Evolutionary conservation across 2,329 filamentous ascomycete genomes (phyloP).

Genomic region (Bertia moriformis): DNA sequence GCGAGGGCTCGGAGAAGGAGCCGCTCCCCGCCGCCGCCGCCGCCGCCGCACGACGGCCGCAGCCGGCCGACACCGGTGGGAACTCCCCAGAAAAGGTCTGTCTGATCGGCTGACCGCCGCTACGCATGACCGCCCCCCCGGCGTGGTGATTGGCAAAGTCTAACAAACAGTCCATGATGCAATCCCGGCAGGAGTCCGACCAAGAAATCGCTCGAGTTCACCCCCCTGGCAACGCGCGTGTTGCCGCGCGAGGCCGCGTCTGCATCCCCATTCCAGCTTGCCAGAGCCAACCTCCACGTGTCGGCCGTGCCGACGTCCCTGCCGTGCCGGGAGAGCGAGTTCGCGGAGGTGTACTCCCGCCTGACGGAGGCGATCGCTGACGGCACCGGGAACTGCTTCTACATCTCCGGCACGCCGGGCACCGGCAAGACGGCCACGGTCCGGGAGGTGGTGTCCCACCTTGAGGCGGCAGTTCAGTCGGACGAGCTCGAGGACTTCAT

Average conservation of each 20-base stretch:
- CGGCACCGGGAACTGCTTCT: constrained; percentile 88
- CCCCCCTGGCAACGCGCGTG: constrained; percentile 76
- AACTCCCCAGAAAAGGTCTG: too few species aligned
- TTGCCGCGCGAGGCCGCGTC: constrained; percentile 61
- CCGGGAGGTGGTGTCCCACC: constrained; percentile 76
- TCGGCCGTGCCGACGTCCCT: constrained; percentile 80
- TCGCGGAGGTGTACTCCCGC: constrained; percentile 81
- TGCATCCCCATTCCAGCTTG: constrained; percentile 77
- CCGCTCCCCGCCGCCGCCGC: constrained; percentile 10
- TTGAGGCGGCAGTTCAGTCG: constrained; percentile 72
- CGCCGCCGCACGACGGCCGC: constrained; percentile 12
- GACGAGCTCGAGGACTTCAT: constrained; percentile 97
- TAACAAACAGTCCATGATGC: too few species aligned
- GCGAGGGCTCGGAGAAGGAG: constrained; percentile 51
- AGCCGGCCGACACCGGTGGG: too few species aligned
- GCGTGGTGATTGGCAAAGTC: too few species aligned
- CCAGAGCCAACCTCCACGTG: constrained; percentile 77
- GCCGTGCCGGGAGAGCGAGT: constrained; percentile 84
- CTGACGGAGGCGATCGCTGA: constrained; percentile 88
- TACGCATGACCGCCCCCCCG: too few species aligned
- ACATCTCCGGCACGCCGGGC: constrained; percentile 92
- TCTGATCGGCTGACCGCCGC: too few species aligned
- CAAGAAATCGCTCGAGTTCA: constrained; percentile 87
- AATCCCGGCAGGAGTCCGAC: constrained; percentile 47
- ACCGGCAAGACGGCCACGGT: constrained; percentile 97